These are phyloP conservation scores for Piper betle DNA, from an alignment of 164 flowering plant genomes.

Conservation along the genomic window DNA sequence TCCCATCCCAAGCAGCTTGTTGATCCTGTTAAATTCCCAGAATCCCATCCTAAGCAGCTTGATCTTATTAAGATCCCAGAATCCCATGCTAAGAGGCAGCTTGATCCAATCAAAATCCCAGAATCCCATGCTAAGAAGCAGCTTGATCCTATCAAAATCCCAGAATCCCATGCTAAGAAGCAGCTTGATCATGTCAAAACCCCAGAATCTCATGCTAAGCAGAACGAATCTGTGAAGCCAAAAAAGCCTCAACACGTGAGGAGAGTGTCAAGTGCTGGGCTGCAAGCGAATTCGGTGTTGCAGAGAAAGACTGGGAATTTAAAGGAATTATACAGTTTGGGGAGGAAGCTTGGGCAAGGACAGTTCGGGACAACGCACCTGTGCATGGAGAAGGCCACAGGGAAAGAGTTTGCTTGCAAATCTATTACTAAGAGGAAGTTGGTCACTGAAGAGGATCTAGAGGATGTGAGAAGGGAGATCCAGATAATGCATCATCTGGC, in stretches of 20 bases:
- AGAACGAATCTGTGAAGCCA: constrained; percentile 10
- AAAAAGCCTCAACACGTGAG: constrained; percentile 30
- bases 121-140: no score
- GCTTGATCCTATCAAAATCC: no score
- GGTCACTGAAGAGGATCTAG: constrained; percentile 46
- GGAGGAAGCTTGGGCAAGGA: constrained; percentile 71
- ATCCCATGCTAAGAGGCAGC: no score
- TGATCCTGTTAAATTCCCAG: no score
- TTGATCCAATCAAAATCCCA: no score
- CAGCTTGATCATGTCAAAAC: constrained; percentile 12
- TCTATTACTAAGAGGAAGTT: constrained; percentile 58
- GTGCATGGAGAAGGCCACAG: constrained; percentile 47
- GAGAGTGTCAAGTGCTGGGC: constrained; percentile 46
- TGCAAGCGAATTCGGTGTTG: constrained; percentile 25
- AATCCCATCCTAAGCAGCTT: no score
- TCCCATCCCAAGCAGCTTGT: no score
- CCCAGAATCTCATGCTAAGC: constrained; percentile 7
- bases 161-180: no score
- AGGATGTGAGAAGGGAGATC: constrained; percentile 80
- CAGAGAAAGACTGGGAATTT: no score
- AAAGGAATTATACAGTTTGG: constrained; percentile 38
- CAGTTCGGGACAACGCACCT: constrained; percentile 74
- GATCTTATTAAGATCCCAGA: no score
- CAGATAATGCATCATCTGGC: constrained; percentile 83
- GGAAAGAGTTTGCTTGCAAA: constrained; percentile 14